Evolutionary conservation across 148 eudicot species (phyloP).

Genomic region (Gaultheria prostrata): DNA sequence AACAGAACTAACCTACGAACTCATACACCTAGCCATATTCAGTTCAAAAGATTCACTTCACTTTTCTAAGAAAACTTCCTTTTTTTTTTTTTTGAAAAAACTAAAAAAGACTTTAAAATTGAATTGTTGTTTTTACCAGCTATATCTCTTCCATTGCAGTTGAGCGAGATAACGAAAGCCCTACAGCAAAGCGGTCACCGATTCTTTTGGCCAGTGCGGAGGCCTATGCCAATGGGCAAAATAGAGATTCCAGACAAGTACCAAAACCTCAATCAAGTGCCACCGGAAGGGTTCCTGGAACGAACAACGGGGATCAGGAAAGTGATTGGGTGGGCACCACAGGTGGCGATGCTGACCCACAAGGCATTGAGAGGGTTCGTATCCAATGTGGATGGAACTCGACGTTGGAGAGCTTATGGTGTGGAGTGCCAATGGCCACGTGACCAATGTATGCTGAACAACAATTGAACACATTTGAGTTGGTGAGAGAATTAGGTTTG

Average conservation of each 20-base stretch:
- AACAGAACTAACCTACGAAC: too few relatives aligned
- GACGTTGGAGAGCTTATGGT: conserved; percentile 34
- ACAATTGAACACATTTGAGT: conserved; percentile 28
- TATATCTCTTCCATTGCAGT: neutral
- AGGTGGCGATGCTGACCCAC: conserved; percentile 24
- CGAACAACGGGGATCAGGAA: conserved; percentile 25
- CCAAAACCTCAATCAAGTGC: conserved; percentile 14
- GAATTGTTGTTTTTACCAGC: too few relatives aligned
- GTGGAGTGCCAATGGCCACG: conserved; percentile 28
- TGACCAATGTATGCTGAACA: conserved; percentile 37
- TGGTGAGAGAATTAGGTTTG: conserved; percentile 28
- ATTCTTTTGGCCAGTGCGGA: conserved; percentile 37
- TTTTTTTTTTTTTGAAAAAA: too few relatives aligned
- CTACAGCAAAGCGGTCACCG: conserved; percentile 29
- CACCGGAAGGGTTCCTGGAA: conserved; percentile 36
- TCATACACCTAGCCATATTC: too few relatives aligned
- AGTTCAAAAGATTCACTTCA: too few relatives aligned
- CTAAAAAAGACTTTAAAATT: too few relatives aligned
- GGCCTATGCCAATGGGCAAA: neutral
- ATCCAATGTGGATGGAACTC: conserved; percentile 48
- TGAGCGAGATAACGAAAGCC: conserved; percentile 33
- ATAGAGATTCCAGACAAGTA: neutral
- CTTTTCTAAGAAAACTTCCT: too few relatives aligned
- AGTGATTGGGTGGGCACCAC: conserved; percentile 41
- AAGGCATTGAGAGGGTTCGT: conserved; percentile 27